Evolutionary conservation across 2,329 filamentous ascomycete genomes (phyloP), one percentile per base, ranked within the genome.

Genomic region (Exophiala sideris): DNA sequence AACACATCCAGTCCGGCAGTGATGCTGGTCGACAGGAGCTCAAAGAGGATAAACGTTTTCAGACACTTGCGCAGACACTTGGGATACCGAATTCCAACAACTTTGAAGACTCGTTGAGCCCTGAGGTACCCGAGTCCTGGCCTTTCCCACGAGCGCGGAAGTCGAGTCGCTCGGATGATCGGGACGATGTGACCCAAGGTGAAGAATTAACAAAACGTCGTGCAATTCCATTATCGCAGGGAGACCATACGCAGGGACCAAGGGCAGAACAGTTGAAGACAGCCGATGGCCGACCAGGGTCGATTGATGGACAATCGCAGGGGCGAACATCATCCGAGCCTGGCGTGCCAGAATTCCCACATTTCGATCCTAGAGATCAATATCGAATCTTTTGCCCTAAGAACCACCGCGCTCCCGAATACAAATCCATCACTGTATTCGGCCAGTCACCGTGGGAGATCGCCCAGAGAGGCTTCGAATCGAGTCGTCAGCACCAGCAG

Each of bases 321-420:
- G 10, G 29, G 11, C 11, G 18, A 11, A 33, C 34, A 10, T 3
- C 4, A 10, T 41, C 33, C 5, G 45, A 38, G 7, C 29, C 10
- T 20, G n/a, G 5, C 29, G 8, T 35, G 40, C 40, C 32, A 20
- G 40, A 34, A n/a, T 34, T 21, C 10, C 12, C 6, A 5, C 10
- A 21, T 14, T 39, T 34, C 8, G 46, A 54, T 18, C 45, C 52
- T 6, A 36, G 52, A 32, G 36, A 46, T 18, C 40, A 45, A 20
- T 54, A 45, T 40, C 52, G 52, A 14, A 49, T 54, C 33, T 50
- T 50, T 16, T 49, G 52, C 34, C 45, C 38, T 2, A 44, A 29
- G 7, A n/a, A 45, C 40, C 52, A 50, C 33, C 33, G 33, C 3
- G 14, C 20, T 33, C 52, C 52, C 8, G 42, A 20, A 16, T 11